Evolutionary conservation across 2,329 filamentous ascomycete genomes (phyloP), one percentile per base, ranked within the genome.

Genomic region (Alternaria sp.): DNA sequence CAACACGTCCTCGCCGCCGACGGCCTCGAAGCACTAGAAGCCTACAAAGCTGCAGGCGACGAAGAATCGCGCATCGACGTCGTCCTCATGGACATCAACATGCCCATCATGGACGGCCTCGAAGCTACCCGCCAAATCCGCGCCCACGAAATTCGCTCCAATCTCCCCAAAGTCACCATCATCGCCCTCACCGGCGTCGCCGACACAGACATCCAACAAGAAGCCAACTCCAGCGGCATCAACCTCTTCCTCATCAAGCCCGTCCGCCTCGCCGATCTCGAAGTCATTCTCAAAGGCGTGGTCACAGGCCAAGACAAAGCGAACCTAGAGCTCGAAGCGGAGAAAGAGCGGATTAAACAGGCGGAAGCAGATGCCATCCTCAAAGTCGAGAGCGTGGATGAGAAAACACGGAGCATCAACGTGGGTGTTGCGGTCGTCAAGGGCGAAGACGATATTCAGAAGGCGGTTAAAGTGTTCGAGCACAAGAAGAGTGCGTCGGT

Each of bases 161-260:
- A 73, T 1, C 66, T 83, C 3, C 67, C 76, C 3, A 81, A 81
- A 1, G 81, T 83, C 0, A 83, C 80, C 0, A 82, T 87, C 26
- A 84, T 87, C 49, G 86, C 86, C 0, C 70, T 87, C 23, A 87
- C 86, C 1, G 86, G 85, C 0, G 74, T 87, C 21, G 86, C 84
- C 2, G 85, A 83, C 54, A 79, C 81, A 1, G 82, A 82, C 55
- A 84, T 84, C 1, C 80, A 83, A 54, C 79, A 82, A 40, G 84
- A 87, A 62, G 85, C 86, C 0, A 82, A 85, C 54, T 83, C 81
- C 2, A 85, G 82, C 52, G 86, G 86, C 0, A 80, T 88, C 7
- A 85, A 88, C 62, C 59, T 87, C 8, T 87, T 87, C 57, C 67
- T 88, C 17, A 86, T 86, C 15, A 86, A 86, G 72, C 85, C 85